A percentile compares a stretch with the other conserved stretches of the same genome.
Evolutionary conservation across 192 early-diverging fungal genomes (phyloP).

Genomic region (Hyaloraphidium curvatum): DNA sequence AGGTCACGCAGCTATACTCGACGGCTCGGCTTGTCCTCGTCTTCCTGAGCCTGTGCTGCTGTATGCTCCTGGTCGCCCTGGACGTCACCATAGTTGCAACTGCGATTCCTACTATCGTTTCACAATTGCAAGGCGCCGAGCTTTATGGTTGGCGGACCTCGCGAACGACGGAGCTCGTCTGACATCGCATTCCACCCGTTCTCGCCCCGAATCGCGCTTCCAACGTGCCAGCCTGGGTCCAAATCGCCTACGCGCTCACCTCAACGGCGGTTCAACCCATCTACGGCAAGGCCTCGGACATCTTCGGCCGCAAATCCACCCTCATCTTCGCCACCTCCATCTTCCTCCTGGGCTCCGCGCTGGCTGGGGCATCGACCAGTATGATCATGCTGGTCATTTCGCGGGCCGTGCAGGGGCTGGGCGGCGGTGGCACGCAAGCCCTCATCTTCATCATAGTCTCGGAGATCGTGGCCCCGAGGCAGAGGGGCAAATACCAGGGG

Average conservation of each 20-base stretch:
- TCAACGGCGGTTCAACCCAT: slow-evolving; percentile 23
- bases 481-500: slow-evolving; percentile 13
- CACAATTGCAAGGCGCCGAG: no score
- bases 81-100: not conserved
- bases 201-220: no score
- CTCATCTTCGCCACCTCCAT: slow-evolving; percentile 11
- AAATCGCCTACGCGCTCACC: slow-evolving; percentile 25
- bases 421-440: slow-evolving; percentile 16
- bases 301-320: slow-evolving; percentile 21
- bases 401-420: slow-evolving; percentile 24
- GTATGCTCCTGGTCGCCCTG: not conserved
- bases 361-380: slow-evolving; percentile 21
- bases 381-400: slow-evolving; percentile 25
- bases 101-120: not conserved
- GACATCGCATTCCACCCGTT: no score
- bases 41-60: not conserved
- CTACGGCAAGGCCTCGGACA: slow-evolving; percentile 21
- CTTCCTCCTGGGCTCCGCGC: slow-evolving; percentile 17
- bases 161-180: no score
- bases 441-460: slow-evolving; percentile 30
- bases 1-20: slow-evolving; percentile 2
- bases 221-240: no score
- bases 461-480: slow-evolving; percentile 9
- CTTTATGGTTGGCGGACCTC: no score
- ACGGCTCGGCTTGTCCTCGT: not conserved